These are phyloP conservation scores for Flaveria sonorensis DNA, from an alignment of 129 eudicot genomes.

Conservation along the genomic window DNA sequence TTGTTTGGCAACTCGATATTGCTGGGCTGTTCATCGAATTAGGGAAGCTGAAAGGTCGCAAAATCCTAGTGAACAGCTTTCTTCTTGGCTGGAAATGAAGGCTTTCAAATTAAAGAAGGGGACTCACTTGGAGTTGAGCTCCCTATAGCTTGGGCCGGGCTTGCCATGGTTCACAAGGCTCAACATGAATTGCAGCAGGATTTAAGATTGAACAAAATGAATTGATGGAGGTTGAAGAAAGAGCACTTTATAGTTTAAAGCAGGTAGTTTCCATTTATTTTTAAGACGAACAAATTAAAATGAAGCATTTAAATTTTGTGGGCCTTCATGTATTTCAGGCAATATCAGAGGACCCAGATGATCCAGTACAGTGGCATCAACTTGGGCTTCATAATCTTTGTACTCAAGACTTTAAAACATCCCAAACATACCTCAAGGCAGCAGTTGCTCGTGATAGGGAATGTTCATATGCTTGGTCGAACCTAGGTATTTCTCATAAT, in stretches of 20 bases:
- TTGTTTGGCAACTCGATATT: conserved; percentile 85
- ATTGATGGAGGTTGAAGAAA: conserved; percentile 74
- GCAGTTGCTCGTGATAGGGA: conserved; percentile 83
- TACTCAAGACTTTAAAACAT: conserved; percentile 69
- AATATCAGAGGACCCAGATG: conserved; percentile 83
- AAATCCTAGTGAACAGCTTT: conserved; percentile 88
- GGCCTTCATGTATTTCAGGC: conserved; percentile 52
- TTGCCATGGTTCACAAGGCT: conserved; percentile 91
- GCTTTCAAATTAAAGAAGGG: conserved; percentile 87
- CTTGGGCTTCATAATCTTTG: conserved; percentile 91
- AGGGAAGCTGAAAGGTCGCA: conserved; percentile 94
- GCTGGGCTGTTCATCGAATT: conserved; percentile 90
- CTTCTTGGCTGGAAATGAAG: conserved; percentile 99
- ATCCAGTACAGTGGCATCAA: conserved; percentile 95
- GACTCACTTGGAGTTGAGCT: conserved; percentile 68
- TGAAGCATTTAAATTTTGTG: neutral
- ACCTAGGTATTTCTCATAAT: conserved; percentile 62
- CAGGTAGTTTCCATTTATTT: conserved; percentile 50
- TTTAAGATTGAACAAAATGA: conserved; percentile 78
- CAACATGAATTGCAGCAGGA: conserved; percentile 93
- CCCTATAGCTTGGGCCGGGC: conserved; percentile 93
- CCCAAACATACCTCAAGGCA: conserved; percentile 85
- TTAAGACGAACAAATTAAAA: neutral
- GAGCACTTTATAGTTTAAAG: conserved; percentile 70
- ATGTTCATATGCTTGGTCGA: conserved; percentile 89